Percentiles rank a stretch among this genome's conserved stretches.
phyloP scores from a whole-genome alignment of 2,329 filamentous ascomycete species.

The Chalaropsis thielavioides region DNA sequence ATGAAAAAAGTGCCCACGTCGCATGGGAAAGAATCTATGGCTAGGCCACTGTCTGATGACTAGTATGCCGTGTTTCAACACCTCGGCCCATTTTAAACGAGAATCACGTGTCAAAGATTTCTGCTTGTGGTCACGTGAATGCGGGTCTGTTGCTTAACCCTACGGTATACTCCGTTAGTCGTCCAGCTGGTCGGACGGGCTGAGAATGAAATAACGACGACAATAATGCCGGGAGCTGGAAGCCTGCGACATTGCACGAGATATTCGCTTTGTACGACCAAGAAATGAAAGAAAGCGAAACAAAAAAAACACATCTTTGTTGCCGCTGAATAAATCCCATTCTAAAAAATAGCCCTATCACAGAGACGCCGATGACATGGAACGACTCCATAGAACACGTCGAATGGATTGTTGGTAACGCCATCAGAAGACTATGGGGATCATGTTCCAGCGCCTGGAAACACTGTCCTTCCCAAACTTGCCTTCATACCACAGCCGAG shows the following conservation, averaged over 20 bases:
- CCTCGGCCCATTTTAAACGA: neutral
- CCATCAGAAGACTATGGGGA: constrained; percentile 49
- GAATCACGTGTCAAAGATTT: neutral
- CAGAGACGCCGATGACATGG: no score
- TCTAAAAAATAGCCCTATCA: no score
- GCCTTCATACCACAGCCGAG: constrained; percentile 60
- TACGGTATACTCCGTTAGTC: neutral
- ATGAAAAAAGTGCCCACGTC: neutral
- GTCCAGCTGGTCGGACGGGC: neutral
- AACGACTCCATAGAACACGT: no score
- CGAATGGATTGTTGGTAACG: neutral
- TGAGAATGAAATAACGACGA: neutral
- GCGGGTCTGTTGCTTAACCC: no score
- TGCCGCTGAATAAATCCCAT: no score
- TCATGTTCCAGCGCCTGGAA: constrained; percentile 55
- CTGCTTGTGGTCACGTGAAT: neutral
- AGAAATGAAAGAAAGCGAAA: no score
- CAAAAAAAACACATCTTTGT: no score
- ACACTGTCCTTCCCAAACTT: constrained; percentile 59
- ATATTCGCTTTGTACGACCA: no score
- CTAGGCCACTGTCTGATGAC: neutral
- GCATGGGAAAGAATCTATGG: neutral
- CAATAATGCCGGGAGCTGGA: neutral
- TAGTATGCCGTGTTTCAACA: neutral
- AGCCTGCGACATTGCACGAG: no score